Percentiles rank a stretch among this genome's conserved stretches.
Conservation (phyloP, 305 asterid species). For the Fraxinus nigra region DNA sequence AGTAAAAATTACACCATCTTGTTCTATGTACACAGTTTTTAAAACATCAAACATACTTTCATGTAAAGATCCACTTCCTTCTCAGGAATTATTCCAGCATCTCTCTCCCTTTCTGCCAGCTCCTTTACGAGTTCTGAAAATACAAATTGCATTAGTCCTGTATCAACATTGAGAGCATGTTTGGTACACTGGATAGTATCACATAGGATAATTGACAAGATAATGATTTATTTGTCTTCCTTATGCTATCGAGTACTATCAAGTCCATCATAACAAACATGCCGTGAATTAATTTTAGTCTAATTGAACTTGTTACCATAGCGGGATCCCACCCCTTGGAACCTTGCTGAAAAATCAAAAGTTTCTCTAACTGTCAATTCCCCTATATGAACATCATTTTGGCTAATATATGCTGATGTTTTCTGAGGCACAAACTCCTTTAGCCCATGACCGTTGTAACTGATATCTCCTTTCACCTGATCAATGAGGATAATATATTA, state of each 20-base stretch:
- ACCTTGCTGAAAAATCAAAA: constrained; percentile 56
- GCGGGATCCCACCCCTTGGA: constrained; percentile 61
- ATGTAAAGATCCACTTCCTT: constrained; percentile 63
- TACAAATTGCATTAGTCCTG: neutral
- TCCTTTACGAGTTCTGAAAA: constrained; percentile 46
- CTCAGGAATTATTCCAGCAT: constrained; percentile 47
- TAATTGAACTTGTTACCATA: constrained; percentile 32
- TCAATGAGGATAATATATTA: neutral
- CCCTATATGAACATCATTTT: constrained; percentile 58
- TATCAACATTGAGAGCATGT: neutral
- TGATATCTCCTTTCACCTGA: constrained; percentile 51
- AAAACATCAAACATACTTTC: constrained; percentile 36
- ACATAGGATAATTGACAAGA: neutral
- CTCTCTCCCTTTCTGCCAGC: constrained; percentile 55
- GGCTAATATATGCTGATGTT: constrained; percentile 64
- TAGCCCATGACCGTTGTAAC: constrained; percentile 54
- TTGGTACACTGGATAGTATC: neutral
- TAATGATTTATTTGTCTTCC: neutral
- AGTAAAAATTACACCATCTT: neutral
- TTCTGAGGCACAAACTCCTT: constrained; percentile 55
- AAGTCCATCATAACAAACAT: neutral
- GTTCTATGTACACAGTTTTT: neutral
- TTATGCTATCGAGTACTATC: neutral
- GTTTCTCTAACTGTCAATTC: constrained; percentile 71
- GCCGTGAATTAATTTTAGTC: neutral